A percentile compares a stretch with the other conserved stretches of the same genome.
phyloP scores from a whole-genome alignment of 2,329 filamentous ascomycete genomes.

The Diaporthe vexans region DNA sequence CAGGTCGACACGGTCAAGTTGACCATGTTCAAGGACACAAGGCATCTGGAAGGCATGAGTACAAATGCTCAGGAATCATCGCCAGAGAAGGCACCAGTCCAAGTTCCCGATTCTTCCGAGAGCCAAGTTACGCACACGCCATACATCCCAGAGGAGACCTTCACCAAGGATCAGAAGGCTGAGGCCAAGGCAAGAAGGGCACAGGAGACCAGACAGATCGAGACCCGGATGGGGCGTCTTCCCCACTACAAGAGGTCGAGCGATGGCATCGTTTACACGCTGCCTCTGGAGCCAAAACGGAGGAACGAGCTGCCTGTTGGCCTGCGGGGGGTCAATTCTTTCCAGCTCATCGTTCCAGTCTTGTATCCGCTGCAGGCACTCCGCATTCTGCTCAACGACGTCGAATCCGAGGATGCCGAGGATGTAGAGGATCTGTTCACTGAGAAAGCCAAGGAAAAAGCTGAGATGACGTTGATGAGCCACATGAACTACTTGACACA shows the following conservation, averaged over 20 bases:
- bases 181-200: constrained; percentile 75
- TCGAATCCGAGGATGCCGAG: constrained; percentile 71
- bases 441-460: constrained; percentile 68
- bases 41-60: constrained; percentile 55
- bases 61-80: constrained; percentile 10
- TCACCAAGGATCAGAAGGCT: constrained; percentile 70
- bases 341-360: constrained; percentile 78
- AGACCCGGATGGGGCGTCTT: constrained; percentile 79
- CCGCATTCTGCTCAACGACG: constrained; percentile 75
- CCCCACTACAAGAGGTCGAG: constrained; percentile 76
- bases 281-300: constrained; percentile 78
- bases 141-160: constrained; percentile 62
- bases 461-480: constrained; percentile 75
- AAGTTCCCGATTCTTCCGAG: not conserved
- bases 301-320: constrained; percentile 71
- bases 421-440: constrained; percentile 76
- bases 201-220: constrained; percentile 78
- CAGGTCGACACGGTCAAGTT: constrained; percentile 82
- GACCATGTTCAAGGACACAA: constrained; percentile 71
- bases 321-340: constrained; percentile 72
- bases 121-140: constrained; percentile 40
- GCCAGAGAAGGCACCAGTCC: not conserved
- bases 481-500: constrained; percentile 82
- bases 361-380: constrained; percentile 80
- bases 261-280: constrained; percentile 78